These are phyloP conservation scores for Quercus rubra DNA, from an alignment of 306 rosid species.

Conservation along the genomic window DNA sequence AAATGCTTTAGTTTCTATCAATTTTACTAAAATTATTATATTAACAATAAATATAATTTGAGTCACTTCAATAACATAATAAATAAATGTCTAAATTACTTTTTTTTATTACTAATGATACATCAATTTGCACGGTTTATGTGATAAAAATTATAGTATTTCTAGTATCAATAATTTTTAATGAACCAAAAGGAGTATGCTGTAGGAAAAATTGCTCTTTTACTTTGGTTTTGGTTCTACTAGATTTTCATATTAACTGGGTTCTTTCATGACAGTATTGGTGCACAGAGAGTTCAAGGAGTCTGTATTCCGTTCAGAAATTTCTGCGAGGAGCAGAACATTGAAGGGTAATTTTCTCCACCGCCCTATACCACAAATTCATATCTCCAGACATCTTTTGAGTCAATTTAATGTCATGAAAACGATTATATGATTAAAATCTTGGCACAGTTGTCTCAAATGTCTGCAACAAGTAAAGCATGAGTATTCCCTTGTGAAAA, in stretches of 20 bases:
- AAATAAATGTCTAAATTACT: too few species aligned
- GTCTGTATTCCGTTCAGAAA: constrained; percentile 58
- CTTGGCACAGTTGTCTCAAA: constrained; percentile 48
- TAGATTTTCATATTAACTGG: constrained; percentile 15
- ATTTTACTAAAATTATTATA: too few species aligned
- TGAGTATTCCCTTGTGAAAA: constrained; percentile 54
- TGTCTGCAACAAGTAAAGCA: constrained; percentile 57
- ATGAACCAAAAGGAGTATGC: background rate
- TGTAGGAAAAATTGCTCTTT: background rate
- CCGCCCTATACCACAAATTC: background rate
- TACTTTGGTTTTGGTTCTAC: background rate
- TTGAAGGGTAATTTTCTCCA: constrained; percentile 58
- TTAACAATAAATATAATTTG: too few species aligned
- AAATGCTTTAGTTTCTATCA: too few species aligned
- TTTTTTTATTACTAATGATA: too few species aligned
- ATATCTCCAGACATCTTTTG: background rate
- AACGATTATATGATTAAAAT: background rate
- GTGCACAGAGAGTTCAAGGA: constrained; percentile 71
- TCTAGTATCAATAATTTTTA: background rate
- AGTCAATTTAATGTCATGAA: background rate
- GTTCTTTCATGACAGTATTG: constrained; percentile 57
- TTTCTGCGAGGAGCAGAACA: constrained; percentile 50
- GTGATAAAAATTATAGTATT: too few species aligned
- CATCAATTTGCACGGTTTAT: too few species aligned
- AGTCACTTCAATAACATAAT: too few species aligned